Percentiles rank a stretch among this genome's conserved stretches.
phyloP scores from a whole-genome alignment of 108 stramenopile species.

The Schizochytrium sp. region DNA sequence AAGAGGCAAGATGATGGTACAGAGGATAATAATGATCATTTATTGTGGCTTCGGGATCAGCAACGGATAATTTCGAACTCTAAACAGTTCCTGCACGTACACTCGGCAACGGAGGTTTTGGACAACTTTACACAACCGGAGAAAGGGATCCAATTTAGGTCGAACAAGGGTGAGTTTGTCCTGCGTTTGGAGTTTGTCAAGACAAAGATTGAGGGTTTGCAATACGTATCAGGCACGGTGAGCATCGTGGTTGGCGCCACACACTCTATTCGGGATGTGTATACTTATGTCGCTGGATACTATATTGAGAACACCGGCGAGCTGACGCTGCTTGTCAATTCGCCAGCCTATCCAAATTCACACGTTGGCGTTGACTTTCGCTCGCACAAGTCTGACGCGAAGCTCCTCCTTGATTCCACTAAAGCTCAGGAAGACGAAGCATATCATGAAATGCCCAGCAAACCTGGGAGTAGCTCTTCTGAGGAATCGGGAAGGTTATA shows the following conservation, averaged over 20 bases:
- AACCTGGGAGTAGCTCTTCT: no score
- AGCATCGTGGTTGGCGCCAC: background rate
- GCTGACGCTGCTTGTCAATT: background rate
- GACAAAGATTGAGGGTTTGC: background rate
- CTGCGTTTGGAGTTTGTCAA: background rate
- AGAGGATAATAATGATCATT: no score
- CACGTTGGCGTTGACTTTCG: conserved; percentile 2
- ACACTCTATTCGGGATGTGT: background rate
- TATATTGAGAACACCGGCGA: background rate
- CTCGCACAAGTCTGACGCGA: background rate
- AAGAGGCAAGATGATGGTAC: no score
- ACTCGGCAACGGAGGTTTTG: background rate
- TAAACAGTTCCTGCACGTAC: background rate
- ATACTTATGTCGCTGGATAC: conserved; percentile 34
- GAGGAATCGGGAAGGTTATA: no score
- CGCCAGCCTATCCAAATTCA: background rate
- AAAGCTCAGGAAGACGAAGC: background rate
- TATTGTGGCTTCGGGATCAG: no score
- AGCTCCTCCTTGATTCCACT: background rate
- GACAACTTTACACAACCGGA: background rate
- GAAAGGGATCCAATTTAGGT: background rate
- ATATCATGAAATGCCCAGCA: background rate
- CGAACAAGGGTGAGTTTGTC: background rate
- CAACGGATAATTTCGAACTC: no score
- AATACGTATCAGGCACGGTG: conserved; percentile 16